Conservation (phyloP, 768 basidiomycete genomes). For the Leccinum variicolor region DNA sequence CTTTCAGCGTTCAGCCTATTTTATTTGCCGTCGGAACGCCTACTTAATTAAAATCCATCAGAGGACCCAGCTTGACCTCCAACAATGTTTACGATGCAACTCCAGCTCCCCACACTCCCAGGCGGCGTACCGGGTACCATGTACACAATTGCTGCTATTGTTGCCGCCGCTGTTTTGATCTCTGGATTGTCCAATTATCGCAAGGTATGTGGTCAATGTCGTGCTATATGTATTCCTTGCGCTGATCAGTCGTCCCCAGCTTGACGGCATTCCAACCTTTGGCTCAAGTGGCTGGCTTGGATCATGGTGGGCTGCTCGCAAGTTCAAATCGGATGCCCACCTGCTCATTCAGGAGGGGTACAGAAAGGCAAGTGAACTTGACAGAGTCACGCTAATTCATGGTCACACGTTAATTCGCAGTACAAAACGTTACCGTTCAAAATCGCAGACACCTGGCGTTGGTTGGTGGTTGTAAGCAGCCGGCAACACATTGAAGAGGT, state of each 20-base stretch:
- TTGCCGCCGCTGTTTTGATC: conserved; percentile 1
- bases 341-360: conserved; percentile 34
- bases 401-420: neutral
- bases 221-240: neutral
- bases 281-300: conserved; percentile 24
- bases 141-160: conserved; percentile 8
- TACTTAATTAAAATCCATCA: too few relatives aligned
- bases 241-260: conserved; percentile 9
- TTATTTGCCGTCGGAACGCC: too few relatives aligned
- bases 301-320: conserved; percentile 25
- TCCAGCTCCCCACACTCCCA: conserved; percentile 2
- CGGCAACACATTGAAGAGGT: conserved; percentile 10
- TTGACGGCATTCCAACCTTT: conserved; percentile 31
- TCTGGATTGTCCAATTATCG: conserved; percentile 1
- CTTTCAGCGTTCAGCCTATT: too few relatives aligned
- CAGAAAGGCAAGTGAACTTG: conserved; percentile 19
- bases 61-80: too few relatives aligned
- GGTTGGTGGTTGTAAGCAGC: neutral
- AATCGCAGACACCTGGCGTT: neutral
- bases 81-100: neutral
- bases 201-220: neutral
- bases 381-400: neutral
- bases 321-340: conserved; percentile 16
- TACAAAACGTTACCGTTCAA: neutral
- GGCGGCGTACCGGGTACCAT: neutral